Percentiles rank a stretch among this genome's conserved stretches.
These are phyloP conservation scores for Afroboletus lepidellus DNA, from an alignment of 1,284 basidiomycete genomes.

Conservation along the genomic window DNA sequence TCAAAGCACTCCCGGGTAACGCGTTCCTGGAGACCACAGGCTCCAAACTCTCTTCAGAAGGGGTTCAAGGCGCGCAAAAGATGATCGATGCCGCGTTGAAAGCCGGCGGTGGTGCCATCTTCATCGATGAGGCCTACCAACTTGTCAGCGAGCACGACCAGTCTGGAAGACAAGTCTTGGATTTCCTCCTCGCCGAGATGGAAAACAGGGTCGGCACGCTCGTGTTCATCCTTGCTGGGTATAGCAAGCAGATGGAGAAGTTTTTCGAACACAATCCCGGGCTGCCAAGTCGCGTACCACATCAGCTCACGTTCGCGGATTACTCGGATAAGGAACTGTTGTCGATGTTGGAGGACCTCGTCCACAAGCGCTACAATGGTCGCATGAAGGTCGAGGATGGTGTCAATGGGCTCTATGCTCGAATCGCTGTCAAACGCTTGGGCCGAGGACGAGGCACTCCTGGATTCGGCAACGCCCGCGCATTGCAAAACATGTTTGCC, in stretches of 20 bases:
- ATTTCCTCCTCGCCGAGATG: constrained; percentile 69
- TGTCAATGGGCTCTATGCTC: constrained; percentile 50
- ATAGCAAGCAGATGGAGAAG: constrained; percentile 67
- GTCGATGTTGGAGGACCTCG: constrained; percentile 48
- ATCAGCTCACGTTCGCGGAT: constrained; percentile 57
- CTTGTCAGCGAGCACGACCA: constrained; percentile 46
- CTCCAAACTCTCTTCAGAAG: constrained; percentile 54
- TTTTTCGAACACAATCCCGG: constrained; percentile 76
- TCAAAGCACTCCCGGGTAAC: constrained; percentile 51
- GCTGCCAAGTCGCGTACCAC: constrained; percentile 59
- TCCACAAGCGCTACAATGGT: constrained; percentile 47
- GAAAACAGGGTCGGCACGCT: constrained; percentile 62
- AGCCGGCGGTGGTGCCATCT: constrained; percentile 59
- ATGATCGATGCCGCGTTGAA: constrained; percentile 46
- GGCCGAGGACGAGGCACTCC: constrained; percentile 50
- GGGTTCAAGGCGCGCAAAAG: constrained; percentile 51
- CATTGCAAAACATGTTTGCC: constrained; percentile 48
- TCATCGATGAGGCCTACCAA: constrained; percentile 70
- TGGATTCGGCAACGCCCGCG: constrained; percentile 67
- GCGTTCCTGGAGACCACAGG: constrained; percentile 63
- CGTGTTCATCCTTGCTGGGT: constrained; percentile 71
- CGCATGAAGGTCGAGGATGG: constrained; percentile 58
- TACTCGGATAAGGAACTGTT: constrained; percentile 56
- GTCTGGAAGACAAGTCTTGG: constrained; percentile 54
- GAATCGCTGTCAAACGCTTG: constrained; percentile 51